Evolutionary conservation across 495 filamentous ascomycete species (phyloP), one percentile per base, ranked within the genome.

Genomic region (Hypoxylon intermedium): DNA sequence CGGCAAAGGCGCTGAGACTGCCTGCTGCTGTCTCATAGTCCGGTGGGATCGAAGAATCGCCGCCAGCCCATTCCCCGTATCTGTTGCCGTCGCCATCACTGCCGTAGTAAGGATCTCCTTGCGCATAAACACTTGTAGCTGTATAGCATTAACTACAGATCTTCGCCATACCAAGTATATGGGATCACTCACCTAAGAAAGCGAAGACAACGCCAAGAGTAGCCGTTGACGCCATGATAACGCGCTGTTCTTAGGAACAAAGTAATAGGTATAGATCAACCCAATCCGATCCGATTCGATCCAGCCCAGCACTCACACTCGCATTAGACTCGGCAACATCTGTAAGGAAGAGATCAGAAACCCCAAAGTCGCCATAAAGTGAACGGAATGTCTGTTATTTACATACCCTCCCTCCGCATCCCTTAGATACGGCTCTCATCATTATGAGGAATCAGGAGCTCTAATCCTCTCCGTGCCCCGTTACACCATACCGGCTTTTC

Each of bases 1-100:
- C 58, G 3, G 47, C 28, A 28, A 49, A 67, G 49, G 37, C 46
- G 28, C 43, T 12, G 11, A 13, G 20, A 20, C 28, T 46, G 11
- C 23, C 51, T 33, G 55, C 61, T 43, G 16, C 52, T 16, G 33
- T 13, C n/a, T 45, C 49, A 1, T 58, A 62, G 3, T 57, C 63
- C 15, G 56, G 60, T 1, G 55, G 59, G 2, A 43, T 45, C 4
- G 52, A 40, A 15, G 46, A 53, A 1, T 28, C 40, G 23, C 41
- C 30, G 2, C 49, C 63, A 3, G 18, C 9, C 42, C 30, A 44
- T 3, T 20, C 34, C 2, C 15, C 37, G 44, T 33, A 53, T 18
- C 13, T 1, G 5, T 13, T 20, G 9, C 41, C 30, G 2, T 58
- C 19, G 28, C 49, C 16, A 23, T 53, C 26, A 3, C n/a, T 19